Base-by-base conservation (phyloP, 345 rosid species). In the Hirschfeldia incana region DNA sequence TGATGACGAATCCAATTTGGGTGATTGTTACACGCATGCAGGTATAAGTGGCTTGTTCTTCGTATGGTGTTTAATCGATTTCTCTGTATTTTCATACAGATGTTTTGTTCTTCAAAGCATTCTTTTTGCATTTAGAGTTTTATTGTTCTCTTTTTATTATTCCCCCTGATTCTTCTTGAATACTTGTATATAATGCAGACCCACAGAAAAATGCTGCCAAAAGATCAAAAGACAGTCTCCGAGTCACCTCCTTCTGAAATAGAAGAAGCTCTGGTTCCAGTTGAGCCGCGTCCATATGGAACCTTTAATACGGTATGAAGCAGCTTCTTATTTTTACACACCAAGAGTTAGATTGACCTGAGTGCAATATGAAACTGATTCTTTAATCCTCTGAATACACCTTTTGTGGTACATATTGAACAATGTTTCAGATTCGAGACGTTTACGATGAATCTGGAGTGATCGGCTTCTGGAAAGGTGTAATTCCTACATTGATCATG, bases 11-110 rank as follows among this genome's bases (percentile, higher is more conserved):
- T 79, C 99, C 99, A 21, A 90, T 95, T 64, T 95, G 99, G 99
- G 92, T 95, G 60, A 92, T 95, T 76, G 98, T 95, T 73, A 93
- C 99, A 0, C 93, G 94, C 58, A 91, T 93, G 99, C 99, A 91
- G 98, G 99, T 95, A 85, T 86, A 71, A 62, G 3, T 77, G 57
- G 57, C 57, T 49, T 49, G 16, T 49, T 49, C 55, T 44, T 44
- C 51, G 13, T 49, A 49, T 5, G 16, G 5, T 49, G 2, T 59
- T 36, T 29, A 15, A 17, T 49, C 63, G n/a, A 10, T 33, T 33
- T 61, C 57, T 73, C 2, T 44, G 63, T 34, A 33, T 34, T 27
- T 62, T 53, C 39, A 3, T 36, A 0, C 53, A 16, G 1, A 28
- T 28, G 11, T 59, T 46, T 5, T 17, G 6, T 16, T 13, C 29